Base-by-base conservation (phyloP, 305 asterid genomes). In the Solanum hybrid region DNA sequence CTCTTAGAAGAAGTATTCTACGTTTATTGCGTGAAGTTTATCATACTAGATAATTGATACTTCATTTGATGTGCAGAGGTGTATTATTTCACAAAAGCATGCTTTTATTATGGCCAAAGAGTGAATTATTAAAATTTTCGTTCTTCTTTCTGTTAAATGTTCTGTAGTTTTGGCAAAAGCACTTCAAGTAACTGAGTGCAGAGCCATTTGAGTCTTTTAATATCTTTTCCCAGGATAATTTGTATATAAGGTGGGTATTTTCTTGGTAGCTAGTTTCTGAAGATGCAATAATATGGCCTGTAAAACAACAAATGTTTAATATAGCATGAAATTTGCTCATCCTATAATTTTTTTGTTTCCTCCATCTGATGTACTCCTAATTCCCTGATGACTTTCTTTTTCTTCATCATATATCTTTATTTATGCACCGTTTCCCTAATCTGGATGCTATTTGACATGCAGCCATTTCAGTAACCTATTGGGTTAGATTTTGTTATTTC, bases 101-200 rank as follows among this genome's bases (percentile, higher is more conserved):
- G 29, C 76, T 84, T 84, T 45, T 84, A 17, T 57, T 51, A 51
- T 29, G 41, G 77, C 31, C 77, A 57, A 84, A 84, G 39, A 22
- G 38, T 57, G 88, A 31, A 33, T 27, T 83, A 31, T 84, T 84
- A 3, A 31, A 31, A 17, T 31, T 84, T 51, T 31, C 76, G 65
- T 84, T 83, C 88, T 20, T 31, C 76, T 84, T 27, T 51, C 31
- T 2, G 88, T 31, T 51, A 84, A 84, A 51, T 84, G 41, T 51
- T 84, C 37, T 83, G 73, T 83, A 83, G 88, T 83, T 84, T 84
- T 84, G 41, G 41, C 20, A 84, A 84, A 84, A 31, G 76, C 41
- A 31, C 88, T 51, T 84, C 76, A 84, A 84, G 76, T 83, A 27
- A 32, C 88, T 85, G 88, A 20, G 32, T 32, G 32, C 41, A 51